Evolutionary conservation across 2,329 filamentous ascomycete genomes (phyloP).

Genomic region (Diaporthe humulicola): DNA sequence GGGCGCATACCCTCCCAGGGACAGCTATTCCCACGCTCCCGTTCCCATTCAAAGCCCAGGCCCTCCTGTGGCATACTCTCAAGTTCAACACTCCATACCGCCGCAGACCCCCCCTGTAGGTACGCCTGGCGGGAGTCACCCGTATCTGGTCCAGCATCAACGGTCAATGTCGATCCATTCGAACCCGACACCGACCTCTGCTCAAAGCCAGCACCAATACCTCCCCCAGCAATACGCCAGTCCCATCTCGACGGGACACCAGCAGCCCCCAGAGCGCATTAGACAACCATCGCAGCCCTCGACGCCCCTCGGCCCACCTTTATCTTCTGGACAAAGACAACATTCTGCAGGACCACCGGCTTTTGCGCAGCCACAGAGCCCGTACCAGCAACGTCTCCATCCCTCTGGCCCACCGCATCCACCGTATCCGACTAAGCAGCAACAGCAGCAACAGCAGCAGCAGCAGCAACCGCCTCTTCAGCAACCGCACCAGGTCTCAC

Average conservation of each 20-base stretch:
- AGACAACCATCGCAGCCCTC: constrained; percentile 68
- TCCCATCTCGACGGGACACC: constrained; percentile 61
- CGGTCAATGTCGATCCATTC: constrained; percentile 72
- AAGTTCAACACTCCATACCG: constrained; percentile 52
- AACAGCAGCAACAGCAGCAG: constrained; percentile 29
- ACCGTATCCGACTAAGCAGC: constrained; percentile 49
- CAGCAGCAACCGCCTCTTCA: constrained; percentile 24
- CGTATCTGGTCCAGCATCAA: constrained; percentile 53
- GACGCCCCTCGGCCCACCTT: constrained; percentile 65
- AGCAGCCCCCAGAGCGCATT: constrained; percentile 55
- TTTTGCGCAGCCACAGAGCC: constrained; percentile 68
- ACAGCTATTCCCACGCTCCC: constrained; percentile 59
- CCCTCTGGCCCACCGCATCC: constrained; percentile 51
- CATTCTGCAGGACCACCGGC: constrained; percentile 56
- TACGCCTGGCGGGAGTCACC: constrained; percentile 55
- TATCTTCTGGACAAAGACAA: constrained; percentile 58
- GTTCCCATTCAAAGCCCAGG: constrained; percentile 46
- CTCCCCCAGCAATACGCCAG: constrained; percentile 62
- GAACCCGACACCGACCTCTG: constrained; percentile 71
- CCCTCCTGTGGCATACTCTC: constrained; percentile 42
- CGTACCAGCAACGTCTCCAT: constrained; percentile 67
- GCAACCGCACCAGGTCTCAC: constrained; percentile 43
- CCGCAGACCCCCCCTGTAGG: constrained; percentile 63
- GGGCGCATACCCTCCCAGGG: constrained; percentile 57
- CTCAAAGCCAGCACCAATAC: constrained; percentile 70